A percentile compares a stretch with the other conserved stretches of the same genome.
Conservation (phyloP, 768 basidiomycete species). For the Amanita muscaria region DNA sequence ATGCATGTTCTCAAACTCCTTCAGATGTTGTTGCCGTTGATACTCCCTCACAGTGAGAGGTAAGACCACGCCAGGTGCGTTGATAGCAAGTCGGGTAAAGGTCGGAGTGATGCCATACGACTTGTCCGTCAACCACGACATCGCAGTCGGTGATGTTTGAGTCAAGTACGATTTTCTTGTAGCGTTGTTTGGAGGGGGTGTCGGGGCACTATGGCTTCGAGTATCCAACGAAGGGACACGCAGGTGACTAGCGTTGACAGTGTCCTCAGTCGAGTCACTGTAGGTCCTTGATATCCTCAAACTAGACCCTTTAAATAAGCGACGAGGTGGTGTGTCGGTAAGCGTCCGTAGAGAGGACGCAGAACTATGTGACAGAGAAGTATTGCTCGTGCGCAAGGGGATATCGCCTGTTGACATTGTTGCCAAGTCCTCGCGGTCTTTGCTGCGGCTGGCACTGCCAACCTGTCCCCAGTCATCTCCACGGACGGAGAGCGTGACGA, state of each 20-base stretch:
- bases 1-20: no score
- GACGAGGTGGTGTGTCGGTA: not conserved
- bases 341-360: not conserved
- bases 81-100: conserved; percentile 31
- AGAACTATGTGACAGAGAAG: not conserved
- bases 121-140: conserved; percentile 29
- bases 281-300: no score
- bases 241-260: not conserved
- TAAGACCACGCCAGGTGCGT: conserved; percentile 27
- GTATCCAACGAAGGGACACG: not conserved
- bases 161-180: not conserved
- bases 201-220: not conserved
- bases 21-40: conserved; percentile 6
- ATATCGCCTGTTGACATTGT: no score
- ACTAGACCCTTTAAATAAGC: no score
- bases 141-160: not conserved
- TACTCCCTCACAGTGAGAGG: conserved; percentile 31
- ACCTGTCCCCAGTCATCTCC: not conserved
- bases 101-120: conserved; percentile 29
- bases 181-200: not conserved
- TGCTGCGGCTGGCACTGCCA: not conserved
- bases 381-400: no score
- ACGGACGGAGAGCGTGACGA: not conserved
- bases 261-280: no score
- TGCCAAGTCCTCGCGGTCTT: not conserved